phyloP scores from a whole-genome alignment of 2,329 filamentous ascomycete species.

The Trichophyton verrucosum region DNA sequence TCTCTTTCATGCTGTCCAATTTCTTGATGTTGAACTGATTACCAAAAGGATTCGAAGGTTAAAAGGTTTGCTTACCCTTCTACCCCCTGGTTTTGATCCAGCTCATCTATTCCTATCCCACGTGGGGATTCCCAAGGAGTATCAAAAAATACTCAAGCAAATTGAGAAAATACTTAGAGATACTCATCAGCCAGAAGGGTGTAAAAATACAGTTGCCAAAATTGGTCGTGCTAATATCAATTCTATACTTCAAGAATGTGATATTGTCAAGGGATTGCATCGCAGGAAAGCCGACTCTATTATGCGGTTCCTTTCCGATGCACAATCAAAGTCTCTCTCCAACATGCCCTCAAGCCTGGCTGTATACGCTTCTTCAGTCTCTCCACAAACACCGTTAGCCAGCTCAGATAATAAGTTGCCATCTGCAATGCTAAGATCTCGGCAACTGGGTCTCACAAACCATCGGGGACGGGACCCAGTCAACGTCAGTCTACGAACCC shows the following conservation, averaged over 20 bases:
- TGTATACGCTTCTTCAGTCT: neutral
- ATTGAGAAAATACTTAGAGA: neutral
- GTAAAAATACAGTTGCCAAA: constrained; percentile 3
- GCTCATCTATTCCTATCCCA: neutral
- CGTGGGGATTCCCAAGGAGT: neutral
- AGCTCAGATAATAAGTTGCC: neutral
- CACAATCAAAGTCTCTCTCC: constrained; percentile 13
- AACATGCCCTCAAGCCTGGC: constrained; percentile 9
- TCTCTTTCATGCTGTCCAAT: constrained; percentile 11
- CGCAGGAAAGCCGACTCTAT: constrained; percentile 15
- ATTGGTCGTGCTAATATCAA: neutral
- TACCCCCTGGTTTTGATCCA: neutral
- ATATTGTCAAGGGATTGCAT: constrained; percentile 6
- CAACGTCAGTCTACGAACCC: constrained; percentile 20
- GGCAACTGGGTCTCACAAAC: constrained; percentile 20
- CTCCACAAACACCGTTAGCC: neutral
- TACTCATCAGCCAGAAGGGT: neutral
- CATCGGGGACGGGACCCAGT: constrained; percentile 12
- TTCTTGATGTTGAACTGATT: neutral
- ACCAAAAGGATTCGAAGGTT: neutral
- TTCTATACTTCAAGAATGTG: neutral
- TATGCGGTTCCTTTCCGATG: constrained; percentile 15
- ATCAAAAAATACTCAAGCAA: neutral
- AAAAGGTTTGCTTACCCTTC: neutral
- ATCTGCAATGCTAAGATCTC: constrained; percentile 18